Percentiles rank a stretch among this genome's conserved stretches.
Conservation (phyloP, 164 flowering plant species). For the Cinnamomum chago region DNA sequence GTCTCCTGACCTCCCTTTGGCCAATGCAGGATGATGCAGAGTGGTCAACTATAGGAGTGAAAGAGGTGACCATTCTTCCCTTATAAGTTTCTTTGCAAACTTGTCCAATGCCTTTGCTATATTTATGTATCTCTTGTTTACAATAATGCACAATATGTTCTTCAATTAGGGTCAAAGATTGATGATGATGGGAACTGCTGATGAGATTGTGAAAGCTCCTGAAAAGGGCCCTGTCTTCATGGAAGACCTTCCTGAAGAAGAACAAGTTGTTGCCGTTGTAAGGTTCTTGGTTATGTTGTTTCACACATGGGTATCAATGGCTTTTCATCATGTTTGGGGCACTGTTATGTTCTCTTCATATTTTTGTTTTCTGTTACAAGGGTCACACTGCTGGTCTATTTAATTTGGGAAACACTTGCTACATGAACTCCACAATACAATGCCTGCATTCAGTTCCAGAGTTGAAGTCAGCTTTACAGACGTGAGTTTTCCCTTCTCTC, state of each 20-base stretch:
- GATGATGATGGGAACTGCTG: slow-evolving; percentile 99
- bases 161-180: slow-evolving; percentile 77
- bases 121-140: not conserved
- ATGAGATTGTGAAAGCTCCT: slow-evolving; percentile 89
- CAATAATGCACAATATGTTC: not conserved
- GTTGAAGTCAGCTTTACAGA: slow-evolving; percentile 75
- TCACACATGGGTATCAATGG: not conserved
- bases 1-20: slow-evolving; percentile 7
- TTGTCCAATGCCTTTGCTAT: not conserved
- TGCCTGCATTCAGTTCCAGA: slow-evolving; percentile 97
- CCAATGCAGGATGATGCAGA: slow-evolving; percentile 87
- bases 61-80: slow-evolving; percentile 50
- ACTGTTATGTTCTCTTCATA: not conserved
- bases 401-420: slow-evolving; percentile 94
- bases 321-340: not conserved
- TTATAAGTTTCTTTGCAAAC: not conserved
- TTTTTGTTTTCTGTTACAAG: slow-evolving; percentile 30
- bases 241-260: slow-evolving; percentile 97
- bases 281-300: slow-evolving; percentile 13
- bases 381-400: slow-evolving; percentile 89
- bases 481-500: slow-evolving; percentile 37
- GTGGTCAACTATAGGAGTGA: slow-evolving; percentile 80
- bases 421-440: slow-evolving; percentile 96
- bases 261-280: slow-evolving; percentile 76
- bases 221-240: slow-evolving; percentile 87